phyloP scores from a whole-genome alignment of 768 basidiomycete genomes.

The Boletus subparvulus region DNA sequence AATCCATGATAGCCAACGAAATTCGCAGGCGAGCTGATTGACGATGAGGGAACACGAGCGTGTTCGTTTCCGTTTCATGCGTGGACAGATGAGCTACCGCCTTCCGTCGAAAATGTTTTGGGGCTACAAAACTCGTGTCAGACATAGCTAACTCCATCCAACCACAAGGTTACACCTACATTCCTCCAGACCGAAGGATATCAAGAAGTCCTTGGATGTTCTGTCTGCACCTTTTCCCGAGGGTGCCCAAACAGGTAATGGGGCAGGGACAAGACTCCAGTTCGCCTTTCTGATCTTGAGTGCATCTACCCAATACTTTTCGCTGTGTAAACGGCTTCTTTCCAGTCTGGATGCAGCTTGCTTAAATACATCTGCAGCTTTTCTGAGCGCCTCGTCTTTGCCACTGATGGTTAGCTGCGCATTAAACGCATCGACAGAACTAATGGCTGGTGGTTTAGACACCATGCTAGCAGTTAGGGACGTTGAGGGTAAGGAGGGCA shows the following conservation, averaged over 20 bases:
- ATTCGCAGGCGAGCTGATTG: conserved; percentile 62
- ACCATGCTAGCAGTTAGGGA: conserved; percentile 62
- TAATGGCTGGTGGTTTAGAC: conserved; percentile 61
- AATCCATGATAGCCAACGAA: conserved; percentile 43
- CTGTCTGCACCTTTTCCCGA: conserved; percentile 77
- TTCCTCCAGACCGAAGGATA: conserved; percentile 80
- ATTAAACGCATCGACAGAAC: conserved; percentile 70
- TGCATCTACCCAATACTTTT: conserved; percentile 82
- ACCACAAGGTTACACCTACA: conserved; percentile 47
- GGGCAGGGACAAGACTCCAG: conserved; percentile 80
- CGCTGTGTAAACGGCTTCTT: conserved; percentile 55
- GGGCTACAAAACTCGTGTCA: conserved; percentile 45
- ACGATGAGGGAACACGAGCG: conserved; percentile 63
- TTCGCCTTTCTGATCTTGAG: conserved; percentile 73
- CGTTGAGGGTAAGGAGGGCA: conserved; percentile 29
- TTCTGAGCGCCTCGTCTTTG: conserved; percentile 77
- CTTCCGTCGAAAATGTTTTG: conserved; percentile 57
- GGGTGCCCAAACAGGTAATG: conserved; percentile 66
- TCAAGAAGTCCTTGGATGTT: conserved; percentile 76
- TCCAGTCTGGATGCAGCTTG: conserved; percentile 70
- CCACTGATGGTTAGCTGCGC: conserved; percentile 70
- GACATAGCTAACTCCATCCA: background rate
- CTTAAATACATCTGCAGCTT: conserved; percentile 71
- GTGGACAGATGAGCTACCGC: conserved; percentile 70
- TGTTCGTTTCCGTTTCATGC: conserved; percentile 40